Percentiles rank a stretch among this genome's conserved stretches.
phyloP scores from a whole-genome alignment of 495 filamentous ascomycete species.

The Podospora pseudocomata region DNA sequence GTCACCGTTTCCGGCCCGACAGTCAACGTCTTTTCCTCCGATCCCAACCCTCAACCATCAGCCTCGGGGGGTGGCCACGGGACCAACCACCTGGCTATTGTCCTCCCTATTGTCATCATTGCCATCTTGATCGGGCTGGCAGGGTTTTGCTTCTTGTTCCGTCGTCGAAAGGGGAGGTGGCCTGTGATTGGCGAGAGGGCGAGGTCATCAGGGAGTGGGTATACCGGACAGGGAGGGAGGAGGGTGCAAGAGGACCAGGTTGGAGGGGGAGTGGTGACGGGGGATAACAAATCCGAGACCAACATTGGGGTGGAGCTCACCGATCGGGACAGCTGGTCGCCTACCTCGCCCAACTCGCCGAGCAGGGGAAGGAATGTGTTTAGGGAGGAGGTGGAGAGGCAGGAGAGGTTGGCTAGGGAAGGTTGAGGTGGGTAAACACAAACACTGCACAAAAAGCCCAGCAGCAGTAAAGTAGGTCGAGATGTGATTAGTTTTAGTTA shows the following conservation, averaged over 20 bases:
- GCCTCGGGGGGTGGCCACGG: not conserved
- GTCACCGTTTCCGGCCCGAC: conserved; percentile 13
- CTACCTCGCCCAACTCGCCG: conserved; percentile 15
- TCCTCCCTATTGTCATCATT: conserved; percentile 25
- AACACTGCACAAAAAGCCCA: too few relatives aligned
- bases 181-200: conserved; percentile 15
- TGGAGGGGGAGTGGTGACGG: not conserved
- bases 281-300: conserved; percentile 18
- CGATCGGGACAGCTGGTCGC: conserved; percentile 35
- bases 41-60: not conserved
- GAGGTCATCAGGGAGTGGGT: not conserved
- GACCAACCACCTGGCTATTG: conserved; percentile 21
- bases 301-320: conserved; percentile 29
- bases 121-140: conserved; percentile 12
- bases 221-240: conserved; percentile 18
- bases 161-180: conserved; percentile 16
- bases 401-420: conserved; percentile 17
- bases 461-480: not conserved
- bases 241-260: not conserved
- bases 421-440: not conserved
- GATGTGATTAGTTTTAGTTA: not conserved
- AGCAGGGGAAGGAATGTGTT: conserved; percentile 32
- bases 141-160: conserved; percentile 20
- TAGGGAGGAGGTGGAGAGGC: conserved; percentile 34
- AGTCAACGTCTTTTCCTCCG: conserved; percentile 15